phyloP scores from a whole-genome alignment of 192 early-diverging fungal genomes.

The Coemansia pectinata region DNA sequence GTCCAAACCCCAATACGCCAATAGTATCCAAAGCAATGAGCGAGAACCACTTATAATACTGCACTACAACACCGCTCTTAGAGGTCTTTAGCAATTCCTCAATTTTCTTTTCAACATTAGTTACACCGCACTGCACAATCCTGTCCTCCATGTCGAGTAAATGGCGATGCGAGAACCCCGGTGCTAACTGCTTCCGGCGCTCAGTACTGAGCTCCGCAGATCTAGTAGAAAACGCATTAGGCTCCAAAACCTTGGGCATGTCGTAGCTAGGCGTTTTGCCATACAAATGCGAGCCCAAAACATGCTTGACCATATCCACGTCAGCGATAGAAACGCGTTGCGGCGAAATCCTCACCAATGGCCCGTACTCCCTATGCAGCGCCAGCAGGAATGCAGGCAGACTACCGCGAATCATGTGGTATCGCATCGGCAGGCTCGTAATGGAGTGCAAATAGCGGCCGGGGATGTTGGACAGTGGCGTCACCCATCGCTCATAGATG shows the following conservation, averaged over 20 bases:
- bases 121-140: constrained; percentile 21
- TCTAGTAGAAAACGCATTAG: constrained; percentile 45
- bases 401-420: constrained; percentile 46
- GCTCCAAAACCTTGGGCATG: constrained; percentile 18
- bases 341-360: constrained; percentile 42
- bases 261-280: constrained; percentile 38
- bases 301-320: constrained; percentile 16
- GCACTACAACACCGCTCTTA: not conserved
- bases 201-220: constrained; percentile 29
- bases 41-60: constrained; percentile 36
- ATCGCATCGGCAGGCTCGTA: constrained; percentile 45
- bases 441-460: constrained; percentile 30
- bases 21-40: constrained; percentile 41
- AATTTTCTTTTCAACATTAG: constrained; percentile 13
- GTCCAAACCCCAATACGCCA: constrained; percentile 41
- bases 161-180: constrained; percentile 42
- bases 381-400: constrained; percentile 25
- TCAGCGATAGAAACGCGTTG: constrained; percentile 45
- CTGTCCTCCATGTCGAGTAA: constrained; percentile 26
- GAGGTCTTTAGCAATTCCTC: not conserved
- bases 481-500: constrained; percentile 53
- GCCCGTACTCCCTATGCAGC: constrained; percentile 31
- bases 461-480: constrained; percentile 35
- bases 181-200: constrained; percentile 38
- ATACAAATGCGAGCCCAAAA: constrained; percentile 35